These are phyloP conservation scores for Penicillium rolfsii DNA, from an alignment of 2,329 filamentous ascomycete genomes.

Conservation along the genomic window DNA sequence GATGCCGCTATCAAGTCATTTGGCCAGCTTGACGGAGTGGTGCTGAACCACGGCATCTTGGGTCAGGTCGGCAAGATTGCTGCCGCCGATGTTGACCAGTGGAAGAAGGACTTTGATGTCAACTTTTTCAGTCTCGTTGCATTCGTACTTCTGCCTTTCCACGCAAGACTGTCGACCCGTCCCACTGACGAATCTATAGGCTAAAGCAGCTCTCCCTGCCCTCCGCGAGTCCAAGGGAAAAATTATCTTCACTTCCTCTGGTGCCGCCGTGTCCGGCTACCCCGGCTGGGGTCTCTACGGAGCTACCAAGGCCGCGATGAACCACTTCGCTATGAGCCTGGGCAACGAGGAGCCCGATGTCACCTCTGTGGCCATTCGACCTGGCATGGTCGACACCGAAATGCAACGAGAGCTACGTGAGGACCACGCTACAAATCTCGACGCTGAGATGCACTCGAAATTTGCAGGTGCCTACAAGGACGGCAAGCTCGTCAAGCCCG, in stretches of 20 bases:
- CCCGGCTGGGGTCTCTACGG: slow-evolving; percentile 43
- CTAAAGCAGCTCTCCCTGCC: slow-evolving; percentile 37
- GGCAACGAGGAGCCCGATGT: slow-evolving; percentile 36
- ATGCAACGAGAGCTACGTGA: slow-evolving; percentile 68
- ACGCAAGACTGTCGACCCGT: not conserved
- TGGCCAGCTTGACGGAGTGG: slow-evolving; percentile 74
- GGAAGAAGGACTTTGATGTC: slow-evolving; percentile 75
- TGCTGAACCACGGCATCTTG: slow-evolving; percentile 86
- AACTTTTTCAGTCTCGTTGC: slow-evolving; percentile 86
- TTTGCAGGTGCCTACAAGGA: slow-evolving; percentile 72
- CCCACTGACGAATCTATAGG: slow-evolving; percentile 21
- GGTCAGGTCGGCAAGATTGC: slow-evolving; percentile 73
- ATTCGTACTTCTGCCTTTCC: slow-evolving; percentile 58
- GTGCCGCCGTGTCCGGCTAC: slow-evolving; percentile 38
- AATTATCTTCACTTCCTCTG: slow-evolving; percentile 44
- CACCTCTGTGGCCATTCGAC: slow-evolving; percentile 35
- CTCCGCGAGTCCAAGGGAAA: slow-evolving; percentile 40
- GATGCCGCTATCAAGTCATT: slow-evolving; percentile 69
- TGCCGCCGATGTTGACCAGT: slow-evolving; percentile 70
- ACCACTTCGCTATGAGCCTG: slow-evolving; percentile 35
- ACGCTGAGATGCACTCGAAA: slow-evolving; percentile 59
- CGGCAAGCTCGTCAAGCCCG: slow-evolving; percentile 75
- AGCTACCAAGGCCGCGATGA: slow-evolving; percentile 44
- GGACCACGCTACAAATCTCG: slow-evolving; percentile 65
- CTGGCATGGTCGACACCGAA: slow-evolving; percentile 42